A percentile compares a stretch with the other conserved stretches of the same genome.
phyloP scores from a whole-genome alignment of 2,329 filamentous ascomycete species.

The Sphaceloma murrayae region DNA sequence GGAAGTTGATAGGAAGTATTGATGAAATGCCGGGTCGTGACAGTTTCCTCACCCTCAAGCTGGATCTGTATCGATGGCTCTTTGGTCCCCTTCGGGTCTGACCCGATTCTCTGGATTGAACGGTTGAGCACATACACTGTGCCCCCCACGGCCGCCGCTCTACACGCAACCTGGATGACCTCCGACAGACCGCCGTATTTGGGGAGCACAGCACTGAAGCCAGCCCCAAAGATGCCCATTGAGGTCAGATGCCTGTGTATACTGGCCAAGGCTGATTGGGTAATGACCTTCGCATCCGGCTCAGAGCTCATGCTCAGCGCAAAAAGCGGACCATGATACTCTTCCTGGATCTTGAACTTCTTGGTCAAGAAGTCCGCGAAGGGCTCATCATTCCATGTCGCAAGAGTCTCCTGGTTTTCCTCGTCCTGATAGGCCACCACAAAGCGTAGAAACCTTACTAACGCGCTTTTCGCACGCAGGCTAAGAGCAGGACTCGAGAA shows the following conservation, averaged over 20 bases:
- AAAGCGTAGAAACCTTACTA: slow-evolving; percentile 94
- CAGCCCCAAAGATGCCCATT: slow-evolving; percentile 76
- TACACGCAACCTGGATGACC: slow-evolving; percentile 81
- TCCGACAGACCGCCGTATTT: slow-evolving; percentile 91
- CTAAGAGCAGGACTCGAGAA: slow-evolving; percentile 70
- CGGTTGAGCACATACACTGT: slow-evolving; percentile 79
- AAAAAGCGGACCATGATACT: slow-evolving; percentile 54
- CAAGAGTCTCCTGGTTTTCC: slow-evolving; percentile 51
- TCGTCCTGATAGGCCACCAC: slow-evolving; percentile 64
- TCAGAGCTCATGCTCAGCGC: slow-evolving; percentile 68
- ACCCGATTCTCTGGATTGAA: slow-evolving; percentile 42
- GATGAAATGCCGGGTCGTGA: slow-evolving; percentile 26
- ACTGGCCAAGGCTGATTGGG: slow-evolving; percentile 59
- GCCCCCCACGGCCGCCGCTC: slow-evolving; percentile 82
- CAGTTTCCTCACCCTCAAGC: slow-evolving; percentile 25
- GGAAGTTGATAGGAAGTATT: slow-evolving; percentile 25
- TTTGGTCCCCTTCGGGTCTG: slow-evolving; percentile 15
- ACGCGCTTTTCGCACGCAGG: slow-evolving; percentile 66
- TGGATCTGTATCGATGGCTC: slow-evolving; percentile 16
- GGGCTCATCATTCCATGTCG: slow-evolving; percentile 43
- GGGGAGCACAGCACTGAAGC: slow-evolving; percentile 80
- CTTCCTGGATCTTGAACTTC: slow-evolving; percentile 48
- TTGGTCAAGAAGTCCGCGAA: slow-evolving; percentile 51
- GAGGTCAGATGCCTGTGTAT: slow-evolving; percentile 75
- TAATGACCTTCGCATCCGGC: slow-evolving; percentile 43